Base-by-base conservation (phyloP, 495 filamentous ascomycete genomes). In the Trichodelitschia bisporula region DNA sequence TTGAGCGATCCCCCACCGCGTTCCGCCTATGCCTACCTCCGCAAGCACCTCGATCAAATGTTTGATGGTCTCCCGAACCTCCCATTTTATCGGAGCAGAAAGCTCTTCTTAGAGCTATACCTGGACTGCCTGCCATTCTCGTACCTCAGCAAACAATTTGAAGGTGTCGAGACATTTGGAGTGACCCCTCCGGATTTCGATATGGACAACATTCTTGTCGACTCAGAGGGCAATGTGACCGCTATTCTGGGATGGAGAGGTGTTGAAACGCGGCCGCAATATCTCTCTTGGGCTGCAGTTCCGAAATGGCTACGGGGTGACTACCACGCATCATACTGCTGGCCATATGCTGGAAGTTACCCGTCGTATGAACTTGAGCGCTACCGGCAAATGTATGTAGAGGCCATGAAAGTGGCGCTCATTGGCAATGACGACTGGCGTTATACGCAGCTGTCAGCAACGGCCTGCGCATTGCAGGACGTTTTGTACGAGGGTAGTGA, bases 201-300 rank as follows among this genome's bases (percentile, higher is more conserved):
- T 18, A 14, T 25, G 17, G 16, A 29, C 10, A 35, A 30, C 11
- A 35, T 26, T 3, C 25, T 35, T 13, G 26, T 35, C 18, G 15
- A 18, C 12, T 25, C 19, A 10, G 33, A 35, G 11, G 33, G 33
- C 2, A 19, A 28, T 17, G 33, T 35, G 26, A 31, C 27, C n/a
- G 33, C 26, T n/a, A 29, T 32, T 15, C 29, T 35, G 16, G 26
- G 30, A 15, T 35, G 33, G 33, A 18, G 21, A 25, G 10, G 33
- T 10, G 26, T 23, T 15, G 16, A 19, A n/a, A 29, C 33, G 4
- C 16, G 21, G 9, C 27, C 33, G 1, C 13, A 15, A 15, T 29
- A 29, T 11, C 18, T 35, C 14, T 25, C 26, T 1, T 29, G 27
- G 25, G 15, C 27, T n/a, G 21, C 17, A 13, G 14, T 14, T 10